Percentiles rank a stretch among this genome's conserved stretches.
phyloP scores from a whole-genome alignment of 148 eudicot species.

The Euryodendron excelsum region DNA sequence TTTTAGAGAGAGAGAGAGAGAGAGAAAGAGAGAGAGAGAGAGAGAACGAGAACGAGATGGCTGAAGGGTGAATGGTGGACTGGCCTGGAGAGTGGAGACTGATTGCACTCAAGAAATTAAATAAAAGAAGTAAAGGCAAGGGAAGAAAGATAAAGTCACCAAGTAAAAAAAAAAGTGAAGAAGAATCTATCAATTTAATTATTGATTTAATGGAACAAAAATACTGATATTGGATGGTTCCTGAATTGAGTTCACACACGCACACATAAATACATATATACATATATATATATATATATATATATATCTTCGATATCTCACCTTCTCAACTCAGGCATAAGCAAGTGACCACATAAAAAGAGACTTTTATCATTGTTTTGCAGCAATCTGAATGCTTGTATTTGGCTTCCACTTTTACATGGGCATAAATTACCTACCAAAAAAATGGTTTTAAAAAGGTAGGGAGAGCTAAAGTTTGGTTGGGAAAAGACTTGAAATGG shows the following conservation, averaged over 20 bases:
- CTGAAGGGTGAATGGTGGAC: slow-evolving; percentile 61
- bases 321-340: too few relatives aligned
- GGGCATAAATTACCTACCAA: too few relatives aligned
- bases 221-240: neutral
- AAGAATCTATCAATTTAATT: neutral
- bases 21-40: slow-evolving; percentile 37
- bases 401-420: too few relatives aligned
- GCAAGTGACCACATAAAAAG: too few relatives aligned
- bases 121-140: neutral
- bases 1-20: slow-evolving; percentile 34
- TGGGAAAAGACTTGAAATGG: too few relatives aligned
- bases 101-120: slow-evolving; percentile 7
- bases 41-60: slow-evolving; percentile 25
- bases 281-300: too few relatives aligned
- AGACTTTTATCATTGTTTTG: too few relatives aligned
- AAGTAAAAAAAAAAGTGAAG: neutral
- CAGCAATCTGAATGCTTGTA: too few relatives aligned
- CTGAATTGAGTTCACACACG: neutral
- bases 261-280: too few relatives aligned
- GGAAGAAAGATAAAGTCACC: slow-evolving; percentile 11
- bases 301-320: too few relatives aligned
- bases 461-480: too few relatives aligned
- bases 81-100: neutral
- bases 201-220: neutral
- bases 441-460: too few relatives aligned